Evolutionary conservation across 1,284 basidiomycete species (phyloP), one percentile per base, ranked within the genome.

Genomic region (Moniliella sp.): DNA sequence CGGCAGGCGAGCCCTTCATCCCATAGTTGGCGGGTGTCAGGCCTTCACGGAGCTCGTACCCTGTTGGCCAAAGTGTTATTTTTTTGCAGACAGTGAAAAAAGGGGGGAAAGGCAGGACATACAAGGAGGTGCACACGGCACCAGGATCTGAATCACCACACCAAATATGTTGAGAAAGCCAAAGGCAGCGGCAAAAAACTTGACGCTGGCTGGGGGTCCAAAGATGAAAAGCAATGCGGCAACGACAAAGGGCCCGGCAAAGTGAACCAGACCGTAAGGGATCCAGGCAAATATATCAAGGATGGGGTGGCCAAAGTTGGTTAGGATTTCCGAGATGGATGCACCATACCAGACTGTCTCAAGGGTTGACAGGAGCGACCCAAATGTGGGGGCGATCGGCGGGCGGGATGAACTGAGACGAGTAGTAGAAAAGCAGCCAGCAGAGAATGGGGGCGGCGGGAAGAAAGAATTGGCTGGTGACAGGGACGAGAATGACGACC

Each of bases 41-140:
- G 2, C 91, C 91, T 58, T 97, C 79, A 39, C 93, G 82, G 49
- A 97, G 71, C 59, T 97, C 91, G 62, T 97, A 97, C 91, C 86
- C 88, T 70, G 42, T 18, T 27, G 5, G 5, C 7, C 5, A 28
- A 16, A 5, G 12, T 10, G 9, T 13, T 7, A 27, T 8, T 13
- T 5, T 9, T 10, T n/a, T 12, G 15, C 12, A 5, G 7, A 11
- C 18, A 10, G 15, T 4, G 11, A 10, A 15, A 29, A 16, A 15
- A 16, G 7, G 13, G 15, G 10, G 4, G 5, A 7, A 16, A 11
- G 16, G 4, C 9, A 12, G 11, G 14, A 64, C 67, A 61, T 33
- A 70, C 70, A 72, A 11, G 88, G 91, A 0, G 88, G 76, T 0
- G 88, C 76, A 53, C 84, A 93, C 0, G 88, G 91, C 38, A 97